Evolutionary conservation across 305 asterid species (phyloP), one percentile per base, ranked within the genome.

Genomic region (Salvia sclarea): DNA sequence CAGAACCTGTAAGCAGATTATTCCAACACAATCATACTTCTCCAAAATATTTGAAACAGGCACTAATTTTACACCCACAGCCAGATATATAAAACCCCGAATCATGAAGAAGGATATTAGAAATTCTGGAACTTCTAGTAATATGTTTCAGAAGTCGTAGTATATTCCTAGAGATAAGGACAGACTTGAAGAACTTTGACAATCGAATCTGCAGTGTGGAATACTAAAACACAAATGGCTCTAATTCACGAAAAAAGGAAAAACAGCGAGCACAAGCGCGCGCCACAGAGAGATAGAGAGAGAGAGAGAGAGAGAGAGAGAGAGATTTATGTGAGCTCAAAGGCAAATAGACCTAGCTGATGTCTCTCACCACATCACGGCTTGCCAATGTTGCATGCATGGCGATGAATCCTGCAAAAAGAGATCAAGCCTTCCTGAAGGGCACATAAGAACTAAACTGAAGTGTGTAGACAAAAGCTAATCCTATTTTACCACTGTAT

Each of bases 341-440:
- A 28, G 5, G 5, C 33, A 28, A 28, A 28, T 28, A 28, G 5
- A 3, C 6, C 33, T 28, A 28, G 33, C 5, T 28, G 33, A 28
- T 3, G 33, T 28, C 33, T 28, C 33, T 28, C 5, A 28, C 33
- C 33, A 28, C 33, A 28, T 28, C 3, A 28, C 33, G 33, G 3
- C 33, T 28, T 28, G 33, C 3, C 33, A 28, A 28, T 28, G 33
- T 28, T 28, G 33, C 33, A 25, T 83, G 87, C 98, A 92, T 85
- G 70, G 98, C 97, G 41, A 92, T 92, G 88, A 90, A 92, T 50
- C 98, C 98, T 90, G 86, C 76, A 66, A 5, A 63, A 38, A 44
- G 6, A 3, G 17, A 54, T 14, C 44, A 21, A 63, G n/a, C 37
- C 53, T 43, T 63, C 21, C 50, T 11, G 63, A 40, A 41, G 41